Evolutionary conservation across 2,329 filamentous ascomycete species (phyloP).

Genomic region (Colletotrichum siamense): DNA sequence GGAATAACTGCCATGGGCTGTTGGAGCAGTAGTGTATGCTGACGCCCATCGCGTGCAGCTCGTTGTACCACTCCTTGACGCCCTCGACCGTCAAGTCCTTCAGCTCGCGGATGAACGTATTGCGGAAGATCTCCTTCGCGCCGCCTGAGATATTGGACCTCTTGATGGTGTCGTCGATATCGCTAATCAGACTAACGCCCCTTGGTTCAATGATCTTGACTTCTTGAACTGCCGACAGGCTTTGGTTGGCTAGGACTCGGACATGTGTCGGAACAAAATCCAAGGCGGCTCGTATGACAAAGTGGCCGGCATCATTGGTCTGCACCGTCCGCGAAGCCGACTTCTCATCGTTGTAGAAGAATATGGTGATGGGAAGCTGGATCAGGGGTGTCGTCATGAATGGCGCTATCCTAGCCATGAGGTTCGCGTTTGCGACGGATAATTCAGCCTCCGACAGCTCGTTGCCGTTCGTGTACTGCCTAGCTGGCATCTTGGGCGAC

Average conservation of each 20-base stretch:
- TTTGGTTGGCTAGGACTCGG: slow-evolving; percentile 84
- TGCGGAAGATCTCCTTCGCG: slow-evolving; percentile 92
- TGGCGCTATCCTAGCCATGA: slow-evolving; percentile 86
- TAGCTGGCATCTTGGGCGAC: slow-evolving; percentile 47
- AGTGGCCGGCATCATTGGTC: slow-evolving; percentile 91
- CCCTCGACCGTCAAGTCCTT: slow-evolving; percentile 83
- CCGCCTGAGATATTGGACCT: slow-evolving; percentile 89
- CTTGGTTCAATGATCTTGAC: slow-evolving; percentile 77
- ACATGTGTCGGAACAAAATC: slow-evolving; percentile 93
- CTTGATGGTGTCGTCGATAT: slow-evolving; percentile 98
- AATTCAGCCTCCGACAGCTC: slow-evolving; percentile 81
- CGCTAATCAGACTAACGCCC: slow-evolving; percentile 92
- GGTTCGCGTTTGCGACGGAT: slow-evolving; percentile 78
- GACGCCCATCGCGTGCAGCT: slow-evolving; percentile 80
- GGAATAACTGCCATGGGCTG: slow-evolving; percentile 97
- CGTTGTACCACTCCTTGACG: slow-evolving; percentile 87
- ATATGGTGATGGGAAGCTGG: slow-evolving; percentile 82
- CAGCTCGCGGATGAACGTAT: slow-evolving; percentile 90
- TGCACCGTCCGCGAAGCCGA: slow-evolving; percentile 85
- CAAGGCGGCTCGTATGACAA: slow-evolving; percentile 77
- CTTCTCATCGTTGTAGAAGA: slow-evolving; percentile 88
- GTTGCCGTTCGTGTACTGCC: slow-evolving; percentile 41
- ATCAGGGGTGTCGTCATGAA: slow-evolving; percentile 87
- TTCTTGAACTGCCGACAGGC: slow-evolving; percentile 80
- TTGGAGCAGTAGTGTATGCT: slow-evolving; percentile 98